Evolutionary conservation across 2,329 filamentous ascomycete species (phyloP).

Genomic region (Rachicladosporium sp.): DNA sequence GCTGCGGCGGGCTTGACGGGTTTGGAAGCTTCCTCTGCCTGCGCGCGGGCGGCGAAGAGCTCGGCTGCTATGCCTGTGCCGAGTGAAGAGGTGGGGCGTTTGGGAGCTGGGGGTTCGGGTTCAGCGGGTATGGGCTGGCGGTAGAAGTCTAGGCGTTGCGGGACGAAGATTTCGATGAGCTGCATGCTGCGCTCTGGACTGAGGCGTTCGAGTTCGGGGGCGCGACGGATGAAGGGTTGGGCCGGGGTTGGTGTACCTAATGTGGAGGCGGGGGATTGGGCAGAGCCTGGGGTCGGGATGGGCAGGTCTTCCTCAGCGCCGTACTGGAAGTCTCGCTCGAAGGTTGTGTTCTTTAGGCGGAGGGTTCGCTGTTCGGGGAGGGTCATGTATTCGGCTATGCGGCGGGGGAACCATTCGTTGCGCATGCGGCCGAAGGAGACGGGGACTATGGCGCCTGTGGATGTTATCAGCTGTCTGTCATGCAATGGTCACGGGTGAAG

Average conservation of each 20-base stretch:
- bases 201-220: conserved; percentile 26
- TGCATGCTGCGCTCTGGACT: conserved; percentile 33
- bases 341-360: conserved; percentile 30
- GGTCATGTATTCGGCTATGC: conserved; percentile 42
- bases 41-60: conserved; percentile 17
- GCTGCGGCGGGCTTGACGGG: conserved; percentile 5
- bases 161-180: conserved; percentile 37
- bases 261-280: neutral
- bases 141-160: conserved; percentile 34
- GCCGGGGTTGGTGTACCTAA: no score
- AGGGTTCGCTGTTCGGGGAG: conserved; percentile 32
- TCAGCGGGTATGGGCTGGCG: conserved; percentile 28
- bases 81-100: conserved; percentile 4
- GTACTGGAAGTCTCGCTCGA: conserved; percentile 37
- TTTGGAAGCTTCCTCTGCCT: conserved; percentile 8
- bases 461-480: neutral
- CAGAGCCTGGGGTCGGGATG: neutral
- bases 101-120: conserved; percentile 5
- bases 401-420: conserved; percentile 40
- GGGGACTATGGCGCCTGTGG: conserved; percentile 40
- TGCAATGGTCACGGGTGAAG: no score
- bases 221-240: conserved; percentile 10
- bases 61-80: conserved; percentile 17
- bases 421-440: conserved; percentile 41
- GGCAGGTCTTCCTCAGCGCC: conserved; percentile 3